Evolutionary conservation across 441 rosid species (phyloP).

Genomic region (Jatropha podagrica): DNA sequence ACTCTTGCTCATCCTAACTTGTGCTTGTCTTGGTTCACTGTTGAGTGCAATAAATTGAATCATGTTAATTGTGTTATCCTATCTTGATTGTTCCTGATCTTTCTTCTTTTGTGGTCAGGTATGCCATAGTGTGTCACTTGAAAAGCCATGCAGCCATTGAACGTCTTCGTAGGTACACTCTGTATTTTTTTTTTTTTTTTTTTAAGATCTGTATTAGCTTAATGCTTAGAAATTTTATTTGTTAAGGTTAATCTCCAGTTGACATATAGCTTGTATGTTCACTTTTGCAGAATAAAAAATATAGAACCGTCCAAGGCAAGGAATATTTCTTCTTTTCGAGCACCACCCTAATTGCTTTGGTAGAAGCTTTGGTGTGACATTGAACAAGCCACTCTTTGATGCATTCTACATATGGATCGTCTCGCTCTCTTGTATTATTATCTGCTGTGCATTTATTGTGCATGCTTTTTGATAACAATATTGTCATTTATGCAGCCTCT

Average conservation of each 20-base stretch:
- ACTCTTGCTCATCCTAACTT: background rate
- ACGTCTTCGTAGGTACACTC: slow-evolving; percentile 79
- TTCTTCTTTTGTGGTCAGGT: slow-evolving; percentile 40
- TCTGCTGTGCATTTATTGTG: background rate
- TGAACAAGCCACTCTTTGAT: background rate
- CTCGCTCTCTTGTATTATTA: background rate
- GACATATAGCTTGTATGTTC: slow-evolving; percentile 23
- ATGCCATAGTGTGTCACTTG: slow-evolving; percentile 78
- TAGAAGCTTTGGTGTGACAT: slow-evolving; percentile 6
- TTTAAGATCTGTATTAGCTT: background rate
- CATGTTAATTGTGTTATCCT: background rate
- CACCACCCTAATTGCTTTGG: slow-evolving; percentile 7
- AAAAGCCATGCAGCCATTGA: slow-evolving; percentile 77
- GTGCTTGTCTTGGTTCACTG: background rate
- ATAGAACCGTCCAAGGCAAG: slow-evolving; percentile 79
- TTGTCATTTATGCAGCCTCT: slow-evolving; percentile 68
- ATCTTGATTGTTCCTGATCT: background rate
- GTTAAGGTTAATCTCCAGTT: slow-evolving; percentile 14
- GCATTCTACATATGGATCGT: background rate
- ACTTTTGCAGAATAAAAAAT: slow-evolving; percentile 74
- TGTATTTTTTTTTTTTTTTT: slow-evolving; percentile 7
- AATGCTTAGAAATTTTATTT: background rate
- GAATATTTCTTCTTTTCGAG: slow-evolving; percentile 14
- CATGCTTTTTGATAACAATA: slow-evolving; percentile 18
- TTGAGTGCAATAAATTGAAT: background rate